A percentile compares a stretch with the other conserved stretches of the same genome.
phyloP scores from a whole-genome alignment of 148 eudicot genomes.

The Salicornia ramosissima region DNA sequence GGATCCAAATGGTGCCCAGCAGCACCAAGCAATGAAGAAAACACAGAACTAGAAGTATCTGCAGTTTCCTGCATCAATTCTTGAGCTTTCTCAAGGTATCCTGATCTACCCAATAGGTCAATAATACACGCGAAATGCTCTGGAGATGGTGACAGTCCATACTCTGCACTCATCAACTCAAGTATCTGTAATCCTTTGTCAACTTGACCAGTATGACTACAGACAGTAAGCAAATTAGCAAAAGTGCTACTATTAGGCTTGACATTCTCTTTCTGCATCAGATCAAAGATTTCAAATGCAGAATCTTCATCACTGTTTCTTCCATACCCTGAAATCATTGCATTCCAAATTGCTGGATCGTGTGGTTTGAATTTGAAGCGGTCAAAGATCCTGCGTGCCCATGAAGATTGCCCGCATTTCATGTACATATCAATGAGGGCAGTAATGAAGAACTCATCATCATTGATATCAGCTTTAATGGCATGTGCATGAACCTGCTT shows the following conservation, averaged over 20 bases:
- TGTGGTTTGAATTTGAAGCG: constrained; percentile 37
- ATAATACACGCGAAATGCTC: constrained; percentile 57
- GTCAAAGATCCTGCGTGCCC: constrained; percentile 49
- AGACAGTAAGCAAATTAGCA: constrained; percentile 48
- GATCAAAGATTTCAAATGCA: constrained; percentile 55
- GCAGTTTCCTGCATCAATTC: constrained; percentile 36
- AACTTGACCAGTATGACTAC: constrained; percentile 61
- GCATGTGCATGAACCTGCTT: constrained; percentile 61
- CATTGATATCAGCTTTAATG: constrained; percentile 32
- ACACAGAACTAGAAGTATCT: constrained; percentile 42
- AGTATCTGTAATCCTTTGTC: constrained; percentile 48
- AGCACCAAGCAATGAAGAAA: constrained; percentile 67
- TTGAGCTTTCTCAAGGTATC: constrained; percentile 59
- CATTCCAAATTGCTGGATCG: constrained; percentile 77
- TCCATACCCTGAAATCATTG: constrained; percentile 82
- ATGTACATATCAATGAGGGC: constrained; percentile 75
- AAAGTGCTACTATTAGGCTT: constrained; percentile 59
- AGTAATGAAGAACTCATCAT: constrained; percentile 57
- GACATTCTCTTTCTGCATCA: constrained; percentile 50
- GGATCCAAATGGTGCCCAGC: constrained; percentile 46
- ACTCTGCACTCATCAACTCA: constrained; percentile 48
- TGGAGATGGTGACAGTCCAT: constrained; percentile 45
- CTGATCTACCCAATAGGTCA: constrained; percentile 65
- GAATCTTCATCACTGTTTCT: constrained; percentile 52
- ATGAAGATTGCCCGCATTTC: constrained; percentile 57